Base-by-base conservation (phyloP, 2,329 filamentous ascomycete genomes). In the Pleomassaria siparia region DNA sequence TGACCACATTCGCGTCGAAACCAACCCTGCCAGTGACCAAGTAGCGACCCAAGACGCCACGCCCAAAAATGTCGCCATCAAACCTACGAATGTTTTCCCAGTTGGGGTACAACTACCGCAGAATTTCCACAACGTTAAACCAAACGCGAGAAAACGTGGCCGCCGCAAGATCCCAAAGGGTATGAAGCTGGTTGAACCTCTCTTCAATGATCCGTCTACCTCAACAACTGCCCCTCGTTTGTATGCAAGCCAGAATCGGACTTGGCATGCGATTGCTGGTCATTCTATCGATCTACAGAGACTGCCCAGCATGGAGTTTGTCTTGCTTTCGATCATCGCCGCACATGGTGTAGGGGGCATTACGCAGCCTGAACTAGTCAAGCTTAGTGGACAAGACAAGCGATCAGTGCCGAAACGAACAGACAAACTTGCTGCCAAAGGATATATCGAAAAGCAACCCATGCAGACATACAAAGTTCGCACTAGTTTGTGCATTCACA, bases 361-460 rank as follows among this genome's bases (percentile, higher is more conserved):
- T 36, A 62, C 79, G 2, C 83, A 86, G 59, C 77, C 80, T 2
- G 76, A 82, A 2, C 65, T 86, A 29, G 74, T 76, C 32, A 71
- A 66, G 43, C 57, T 79, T 18, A 82, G 80, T 53, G 80, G 80
- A 5, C 83, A 86, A 66, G 83, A 86, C 62, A 86, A 85, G 60
- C 76, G 83, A 37, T 86, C 83, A 1, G 78, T 86, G 2, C 83
- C 83, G 1, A 75, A 80, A 51, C 74, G 83, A 30, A 86, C 83
- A 2, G 80, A 84, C 51, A 66, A 72, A 2, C 70, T 86, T 30
- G 73, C 75, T 5, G 64, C 72, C 28, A 83, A 81, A 54, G 83
- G 83, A 0, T 85, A 86, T 60, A 85, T 86, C 44, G 73, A 77
- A 32, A 86, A 86, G 52, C 62, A 58, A 15, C 62, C 66, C 18